Conservation (phyloP, 176 grass and related monocot species). For the Eleusine coracana region DNA sequence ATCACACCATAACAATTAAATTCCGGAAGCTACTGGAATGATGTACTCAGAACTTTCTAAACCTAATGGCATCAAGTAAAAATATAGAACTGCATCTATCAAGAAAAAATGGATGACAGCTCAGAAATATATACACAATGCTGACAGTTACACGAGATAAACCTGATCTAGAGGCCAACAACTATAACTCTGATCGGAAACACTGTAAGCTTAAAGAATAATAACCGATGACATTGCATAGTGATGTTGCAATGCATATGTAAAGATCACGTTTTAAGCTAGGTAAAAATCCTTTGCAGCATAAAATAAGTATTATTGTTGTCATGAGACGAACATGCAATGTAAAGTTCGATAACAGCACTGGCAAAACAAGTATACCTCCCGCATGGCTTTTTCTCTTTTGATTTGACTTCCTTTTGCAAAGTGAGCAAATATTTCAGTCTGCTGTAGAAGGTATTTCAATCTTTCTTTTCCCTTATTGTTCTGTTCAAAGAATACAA, state of each 20-base stretch:
- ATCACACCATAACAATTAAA: too few species aligned
- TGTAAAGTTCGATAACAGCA: too few species aligned
- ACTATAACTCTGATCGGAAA: background rate
- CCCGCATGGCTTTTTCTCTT: too few species aligned
- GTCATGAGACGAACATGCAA: background rate
- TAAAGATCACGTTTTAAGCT: background rate
- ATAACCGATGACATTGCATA: background rate
- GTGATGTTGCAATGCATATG: too few species aligned
- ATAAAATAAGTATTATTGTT: background rate
- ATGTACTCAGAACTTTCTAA: background rate
- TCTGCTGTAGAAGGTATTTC: slow-evolving; percentile 90
- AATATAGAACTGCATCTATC: background rate
- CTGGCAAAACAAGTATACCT: too few species aligned
- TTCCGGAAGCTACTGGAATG: too few species aligned
- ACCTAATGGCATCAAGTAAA: background rate
- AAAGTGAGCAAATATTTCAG: slow-evolving; percentile 94
- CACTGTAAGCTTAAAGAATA: background rate
- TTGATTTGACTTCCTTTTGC: slow-evolving; percentile 77
- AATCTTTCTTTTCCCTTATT: slow-evolving; percentile 82
- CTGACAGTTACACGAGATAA: background rate
- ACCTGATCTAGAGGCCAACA: background rate
- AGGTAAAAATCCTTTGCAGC: background rate
- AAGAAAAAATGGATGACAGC: background rate
- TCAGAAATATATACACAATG: background rate
- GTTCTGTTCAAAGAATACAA: slow-evolving; percentile 58